phyloP scores from a whole-genome alignment of 306 rosid genomes.

The Calophaca sinica region DNA sequence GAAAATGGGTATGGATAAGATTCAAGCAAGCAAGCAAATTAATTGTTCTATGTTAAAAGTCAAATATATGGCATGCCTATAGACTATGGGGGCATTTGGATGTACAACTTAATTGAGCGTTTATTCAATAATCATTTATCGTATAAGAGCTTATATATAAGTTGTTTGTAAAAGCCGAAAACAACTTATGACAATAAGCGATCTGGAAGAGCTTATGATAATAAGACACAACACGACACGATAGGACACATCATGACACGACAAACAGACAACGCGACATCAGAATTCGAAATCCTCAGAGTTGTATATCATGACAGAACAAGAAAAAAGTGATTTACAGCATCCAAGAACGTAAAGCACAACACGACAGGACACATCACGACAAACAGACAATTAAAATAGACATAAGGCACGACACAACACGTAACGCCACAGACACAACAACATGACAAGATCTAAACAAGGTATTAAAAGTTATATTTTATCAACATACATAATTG shows the following conservation, averaged over 20 bases:
- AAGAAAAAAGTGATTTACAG: background rate
- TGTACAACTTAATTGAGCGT: too few species aligned
- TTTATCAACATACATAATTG: background rate
- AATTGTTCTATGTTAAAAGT: too few species aligned
- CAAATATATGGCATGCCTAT: too few species aligned
- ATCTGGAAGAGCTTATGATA: too few species aligned
- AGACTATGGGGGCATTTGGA: background rate
- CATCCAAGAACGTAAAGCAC: background rate
- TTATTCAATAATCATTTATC: too few species aligned
- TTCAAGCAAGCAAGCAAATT: too few species aligned
- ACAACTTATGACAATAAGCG: too few species aligned
- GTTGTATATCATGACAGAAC: background rate
- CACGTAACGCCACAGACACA: constrained; percentile 19
- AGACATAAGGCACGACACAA: background rate
- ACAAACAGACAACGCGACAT: background rate
- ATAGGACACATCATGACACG: background rate
- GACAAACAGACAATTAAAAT: background rate
- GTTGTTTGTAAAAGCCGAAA: too few species aligned
- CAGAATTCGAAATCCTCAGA: background rate
- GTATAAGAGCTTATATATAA: too few species aligned
- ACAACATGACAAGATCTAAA: constrained; percentile 10
- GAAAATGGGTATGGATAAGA: too few species aligned
- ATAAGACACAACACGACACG: too few species aligned
- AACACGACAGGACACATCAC: background rate
- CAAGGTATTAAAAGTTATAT: constrained; percentile 13